phyloP scores from a whole-genome alignment of 768 basidiomycete genomes.

The Lepiota brunneoincarnata region DNA sequence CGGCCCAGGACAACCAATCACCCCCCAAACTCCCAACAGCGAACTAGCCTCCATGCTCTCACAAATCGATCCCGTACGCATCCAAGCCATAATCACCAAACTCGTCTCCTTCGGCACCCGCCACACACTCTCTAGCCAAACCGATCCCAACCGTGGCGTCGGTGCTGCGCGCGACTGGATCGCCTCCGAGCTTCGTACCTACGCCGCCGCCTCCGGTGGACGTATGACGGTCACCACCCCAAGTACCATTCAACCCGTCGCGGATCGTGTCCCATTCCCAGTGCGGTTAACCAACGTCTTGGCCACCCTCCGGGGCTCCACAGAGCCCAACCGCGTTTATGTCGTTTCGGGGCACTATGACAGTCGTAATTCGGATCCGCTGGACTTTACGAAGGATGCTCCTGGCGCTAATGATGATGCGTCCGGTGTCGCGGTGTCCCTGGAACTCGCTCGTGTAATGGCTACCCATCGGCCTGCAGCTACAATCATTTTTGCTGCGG shows the following conservation, averaged over 20 bases:
- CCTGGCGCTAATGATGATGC: conserved; percentile 56
- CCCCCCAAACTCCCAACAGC: conserved; percentile 38
- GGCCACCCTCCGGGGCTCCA: conserved; percentile 45
- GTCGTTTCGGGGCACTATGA: conserved; percentile 57
- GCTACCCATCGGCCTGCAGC: conserved; percentile 43
- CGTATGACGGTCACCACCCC: conserved; percentile 43
- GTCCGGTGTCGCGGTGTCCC: conserved; percentile 52
- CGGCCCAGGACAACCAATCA: conserved; percentile 41
- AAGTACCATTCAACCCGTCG: conserved; percentile 41
- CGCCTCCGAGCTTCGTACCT: conserved; percentile 39
- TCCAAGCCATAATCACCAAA: conserved; percentile 45
- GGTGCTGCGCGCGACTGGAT: conserved; percentile 59
- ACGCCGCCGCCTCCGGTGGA: conserved; percentile 35
- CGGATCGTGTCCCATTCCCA: conserved; percentile 27
- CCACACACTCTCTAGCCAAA: conserved; percentile 50
- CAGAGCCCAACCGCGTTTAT: conserved; percentile 48
- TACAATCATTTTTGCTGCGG: conserved; percentile 51
- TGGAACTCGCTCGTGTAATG: conserved; percentile 52
- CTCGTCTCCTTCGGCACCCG: conserved; percentile 57
- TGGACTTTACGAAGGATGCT: conserved; percentile 42
- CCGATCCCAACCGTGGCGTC: conserved; percentile 49
- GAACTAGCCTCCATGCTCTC: conserved; percentile 46
- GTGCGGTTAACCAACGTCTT: conserved; percentile 35
- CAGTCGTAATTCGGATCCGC: conserved; percentile 37
- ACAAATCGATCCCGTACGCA: conserved; percentile 42